Evolutionary conservation across 164 flowering plant genomes (phyloP).

Genomic region (Vitis cinerea): DNA sequence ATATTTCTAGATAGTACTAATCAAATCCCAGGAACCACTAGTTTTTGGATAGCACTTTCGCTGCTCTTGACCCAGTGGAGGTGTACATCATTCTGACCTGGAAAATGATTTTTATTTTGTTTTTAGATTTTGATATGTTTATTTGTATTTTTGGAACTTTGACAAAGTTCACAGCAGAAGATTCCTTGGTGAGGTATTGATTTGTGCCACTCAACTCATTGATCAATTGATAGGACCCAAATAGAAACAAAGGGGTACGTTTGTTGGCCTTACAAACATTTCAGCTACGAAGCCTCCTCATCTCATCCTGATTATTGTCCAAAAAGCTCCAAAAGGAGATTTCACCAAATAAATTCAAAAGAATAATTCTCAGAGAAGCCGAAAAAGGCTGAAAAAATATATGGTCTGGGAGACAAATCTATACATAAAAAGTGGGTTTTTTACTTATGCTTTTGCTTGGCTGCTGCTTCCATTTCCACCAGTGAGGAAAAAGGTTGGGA

Average conservation of each 20-base stretch:
- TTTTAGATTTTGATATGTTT: background rate
- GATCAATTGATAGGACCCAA: too few species aligned
- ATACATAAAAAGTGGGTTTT: slow-evolving; percentile 10
- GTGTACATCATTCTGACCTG: slow-evolving; percentile 4
- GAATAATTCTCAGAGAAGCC: slow-evolving; percentile 6
- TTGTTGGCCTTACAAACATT: too few species aligned
- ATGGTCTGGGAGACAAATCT: slow-evolving; percentile 1
- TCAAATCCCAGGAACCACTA: slow-evolving; percentile 3
- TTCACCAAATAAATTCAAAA: background rate
- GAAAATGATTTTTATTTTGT: background rate
- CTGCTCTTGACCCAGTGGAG: slow-evolving; percentile 5
- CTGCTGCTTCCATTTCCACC: slow-evolving; percentile 8
- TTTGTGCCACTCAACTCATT: background rate
- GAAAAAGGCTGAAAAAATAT: slow-evolving; percentile 18
- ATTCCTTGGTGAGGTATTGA: slow-evolving; percentile 16
- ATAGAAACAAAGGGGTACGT: too few species aligned
- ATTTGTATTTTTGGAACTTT: background rate
- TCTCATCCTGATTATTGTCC: too few species aligned
- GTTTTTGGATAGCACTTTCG: slow-evolving; percentile 19
- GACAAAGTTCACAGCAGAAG: slow-evolving; percentile 15
- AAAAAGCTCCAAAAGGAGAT: background rate
- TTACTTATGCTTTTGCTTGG: slow-evolving; percentile 13
- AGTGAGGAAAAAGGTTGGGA: slow-evolving; percentile 7
- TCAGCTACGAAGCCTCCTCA: too few species aligned
- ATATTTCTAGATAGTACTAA: too few species aligned